Evolutionary conservation across 768 basidiomycete species (phyloP).

Genomic region (Mycena amicta): DNA sequence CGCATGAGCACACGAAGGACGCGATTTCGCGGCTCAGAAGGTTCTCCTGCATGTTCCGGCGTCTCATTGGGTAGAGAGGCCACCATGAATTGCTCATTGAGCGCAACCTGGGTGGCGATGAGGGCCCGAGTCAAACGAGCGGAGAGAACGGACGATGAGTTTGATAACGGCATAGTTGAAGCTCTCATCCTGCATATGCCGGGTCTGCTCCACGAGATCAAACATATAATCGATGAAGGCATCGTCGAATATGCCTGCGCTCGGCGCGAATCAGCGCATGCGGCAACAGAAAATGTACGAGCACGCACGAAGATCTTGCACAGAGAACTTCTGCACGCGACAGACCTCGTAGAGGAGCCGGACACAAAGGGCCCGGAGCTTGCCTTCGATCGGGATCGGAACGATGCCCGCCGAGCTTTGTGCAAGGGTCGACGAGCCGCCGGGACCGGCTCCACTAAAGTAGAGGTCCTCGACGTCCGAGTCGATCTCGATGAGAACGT

Average conservation of each 20-base stretch:
- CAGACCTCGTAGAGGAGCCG: slow-evolving; percentile 90
- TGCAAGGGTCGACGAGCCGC: slow-evolving; percentile 37
- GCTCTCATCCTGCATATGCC: slow-evolving; percentile 84
- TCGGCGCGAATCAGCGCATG: no score
- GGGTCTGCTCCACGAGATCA: slow-evolving; percentile 91
- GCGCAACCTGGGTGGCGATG: slow-evolving; percentile 62
- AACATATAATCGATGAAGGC: slow-evolving; percentile 87
- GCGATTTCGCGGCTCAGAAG: slow-evolving; percentile 63
- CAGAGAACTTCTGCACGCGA: slow-evolving; percentile 80
- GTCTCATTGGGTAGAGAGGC: slow-evolving; percentile 54
- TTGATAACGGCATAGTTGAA: slow-evolving; percentile 97
- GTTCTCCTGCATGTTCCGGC: not conserved
- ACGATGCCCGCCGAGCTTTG: slow-evolving; percentile 35
- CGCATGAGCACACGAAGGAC: slow-evolving; percentile 82
- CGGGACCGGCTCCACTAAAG: slow-evolving; percentile 39
- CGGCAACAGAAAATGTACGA: not conserved
- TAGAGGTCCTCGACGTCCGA: slow-evolving; percentile 68
- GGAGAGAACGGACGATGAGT: slow-evolving; percentile 67
- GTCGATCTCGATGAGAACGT: slow-evolving; percentile 81
- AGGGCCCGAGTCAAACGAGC: not conserved
- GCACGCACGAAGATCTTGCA: slow-evolving; percentile 74
- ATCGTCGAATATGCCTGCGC: slow-evolving; percentile 76
- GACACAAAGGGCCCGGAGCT: slow-evolving; percentile 71
- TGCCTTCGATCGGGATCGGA: slow-evolving; percentile 80
- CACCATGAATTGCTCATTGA: slow-evolving; percentile 99